A percentile compares a stretch with the other conserved stretches of the same genome.
Evolutionary conservation across 768 basidiomycete species (phyloP).

Genomic region (Agaricus bisporus): DNA sequence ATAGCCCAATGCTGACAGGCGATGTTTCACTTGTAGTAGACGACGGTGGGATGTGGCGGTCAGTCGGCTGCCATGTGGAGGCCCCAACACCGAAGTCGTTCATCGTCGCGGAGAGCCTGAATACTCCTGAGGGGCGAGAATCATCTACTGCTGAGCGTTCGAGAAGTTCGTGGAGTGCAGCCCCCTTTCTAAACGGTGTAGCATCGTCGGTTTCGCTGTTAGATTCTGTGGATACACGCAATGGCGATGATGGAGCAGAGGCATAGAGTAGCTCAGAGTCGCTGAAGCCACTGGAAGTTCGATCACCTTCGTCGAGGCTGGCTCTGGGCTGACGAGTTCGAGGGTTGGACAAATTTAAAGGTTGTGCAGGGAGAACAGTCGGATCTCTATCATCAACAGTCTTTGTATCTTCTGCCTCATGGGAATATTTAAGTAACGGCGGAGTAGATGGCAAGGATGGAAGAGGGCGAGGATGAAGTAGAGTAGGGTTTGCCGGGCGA

Average conservation of each 20-base stretch:
- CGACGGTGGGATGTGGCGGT: too few species aligned
- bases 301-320: not conserved
- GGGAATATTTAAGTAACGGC: not conserved
- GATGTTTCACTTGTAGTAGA: too few species aligned
- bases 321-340: not conserved
- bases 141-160: not conserved
- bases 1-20: too few species aligned
- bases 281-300: not conserved
- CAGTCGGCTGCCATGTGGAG: not conserved
- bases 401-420: not conserved
- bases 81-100: not conserved
- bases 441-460: slow-evolving; percentile 1
- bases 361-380: not conserved
- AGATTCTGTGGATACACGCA: not conserved
- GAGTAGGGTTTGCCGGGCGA: not conserved
- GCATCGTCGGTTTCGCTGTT: not conserved
- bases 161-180: not conserved
- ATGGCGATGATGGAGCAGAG: slow-evolving; percentile 5
- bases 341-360: not conserved
- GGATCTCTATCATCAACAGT: slow-evolving; percentile 7
- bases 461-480: not conserved
- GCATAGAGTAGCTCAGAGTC: slow-evolving; percentile 7
- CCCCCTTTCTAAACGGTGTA: not conserved
- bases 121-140: not conserved
- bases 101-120: not conserved